Percentiles rank a stretch among this genome's conserved stretches.
Conservation (phyloP, 2,329 filamentous ascomycete species). For the Mycocentrospora acerina region DNA sequence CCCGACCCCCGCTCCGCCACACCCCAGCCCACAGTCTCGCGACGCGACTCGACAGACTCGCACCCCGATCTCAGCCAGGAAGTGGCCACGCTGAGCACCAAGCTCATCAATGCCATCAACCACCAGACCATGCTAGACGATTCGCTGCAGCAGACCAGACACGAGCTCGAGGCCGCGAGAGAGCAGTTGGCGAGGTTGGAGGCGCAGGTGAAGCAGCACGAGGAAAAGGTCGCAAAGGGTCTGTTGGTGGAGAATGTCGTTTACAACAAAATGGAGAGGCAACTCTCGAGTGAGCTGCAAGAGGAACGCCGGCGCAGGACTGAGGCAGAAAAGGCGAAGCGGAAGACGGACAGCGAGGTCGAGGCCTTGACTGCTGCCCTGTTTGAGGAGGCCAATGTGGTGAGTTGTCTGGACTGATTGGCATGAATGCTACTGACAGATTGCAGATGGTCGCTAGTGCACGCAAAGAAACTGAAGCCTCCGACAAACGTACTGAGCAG, state of each 20-base stretch:
- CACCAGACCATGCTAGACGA: conserved; percentile 92
- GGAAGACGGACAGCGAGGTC: conserved; percentile 86
- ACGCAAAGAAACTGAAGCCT: conserved; percentile 77
- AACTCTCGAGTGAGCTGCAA: conserved; percentile 44
- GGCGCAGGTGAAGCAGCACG: conserved; percentile 66
- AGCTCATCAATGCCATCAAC: conserved; percentile 96
- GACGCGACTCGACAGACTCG: conserved; percentile 50
- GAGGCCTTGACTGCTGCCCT: conserved; percentile 87
- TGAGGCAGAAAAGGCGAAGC: conserved; percentile 65
- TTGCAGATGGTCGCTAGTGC: conserved; percentile 84
- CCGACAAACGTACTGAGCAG: conserved; percentile 85
- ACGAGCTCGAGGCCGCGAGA: conserved; percentile 75
- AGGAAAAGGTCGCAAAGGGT: conserved; percentile 69
- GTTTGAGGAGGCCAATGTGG: conserved; percentile 97
- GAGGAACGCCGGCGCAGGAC: conserved; percentile 45
- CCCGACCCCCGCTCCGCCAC: conserved; percentile 55
- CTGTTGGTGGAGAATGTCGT: conserved; percentile 74
- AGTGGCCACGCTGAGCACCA: conserved; percentile 87
- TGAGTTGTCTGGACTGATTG: conserved; percentile 33
- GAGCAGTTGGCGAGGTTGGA: conserved; percentile 71
- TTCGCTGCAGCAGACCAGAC: conserved; percentile 75
- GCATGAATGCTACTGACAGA: conserved; percentile 12
- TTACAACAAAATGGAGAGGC: conserved; percentile 59
- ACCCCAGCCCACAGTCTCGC: conserved; percentile 32
- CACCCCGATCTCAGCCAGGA: conserved; percentile 69